Base-by-base conservation (phyloP, 441 rosid genomes). In the Metrosideros polymorpha region DNA sequence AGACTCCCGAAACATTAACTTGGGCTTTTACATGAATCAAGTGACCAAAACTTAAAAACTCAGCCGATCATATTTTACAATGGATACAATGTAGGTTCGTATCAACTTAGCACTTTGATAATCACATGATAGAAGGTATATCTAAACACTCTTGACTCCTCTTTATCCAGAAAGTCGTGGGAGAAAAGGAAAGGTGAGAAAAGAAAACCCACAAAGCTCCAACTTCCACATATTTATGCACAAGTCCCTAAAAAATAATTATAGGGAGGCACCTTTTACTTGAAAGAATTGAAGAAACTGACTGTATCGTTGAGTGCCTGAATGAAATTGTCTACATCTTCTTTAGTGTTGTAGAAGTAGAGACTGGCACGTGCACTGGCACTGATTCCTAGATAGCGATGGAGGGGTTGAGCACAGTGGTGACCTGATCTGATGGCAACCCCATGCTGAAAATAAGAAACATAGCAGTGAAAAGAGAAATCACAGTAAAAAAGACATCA, bases 341-440 rank as follows among this genome's bases (percentile, higher is more conserved):
- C 98, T 92, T 91, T 92, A 1, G 98, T 95, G 89, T 97, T 97
- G 91, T 97, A 96, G 89, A 97, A 94, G 93, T 96, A 85, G 88
- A 97, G 98, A 87, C 99, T 97, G 45, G 99, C 99, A 2, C 99
- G 96, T 2, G 99, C 99, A 51, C 98, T 97, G 7, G 98, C 95
- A 83, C 83, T 94, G 84, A 94, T 92, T 82, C 99, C 98, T 85
- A 97, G 91, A 87, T 91, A 87, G 82, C 97, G 91, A 87, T 97
- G 99, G 59, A 97, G 98, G 83, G 99, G 99, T 88, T 96, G 99
- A 4, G 99, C 96, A 39, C 99, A 97, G 86, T 97, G 99, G 91
- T 96, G 99, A 86, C 99, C 99, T 27, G 99, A 94, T 92, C 99
- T 93, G 89, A 96, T 93, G 13, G 99, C 99, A 88, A 96, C 98